Conservation (phyloP, 805 yeast species). For the Saccharomyces mikatae region DNA sequence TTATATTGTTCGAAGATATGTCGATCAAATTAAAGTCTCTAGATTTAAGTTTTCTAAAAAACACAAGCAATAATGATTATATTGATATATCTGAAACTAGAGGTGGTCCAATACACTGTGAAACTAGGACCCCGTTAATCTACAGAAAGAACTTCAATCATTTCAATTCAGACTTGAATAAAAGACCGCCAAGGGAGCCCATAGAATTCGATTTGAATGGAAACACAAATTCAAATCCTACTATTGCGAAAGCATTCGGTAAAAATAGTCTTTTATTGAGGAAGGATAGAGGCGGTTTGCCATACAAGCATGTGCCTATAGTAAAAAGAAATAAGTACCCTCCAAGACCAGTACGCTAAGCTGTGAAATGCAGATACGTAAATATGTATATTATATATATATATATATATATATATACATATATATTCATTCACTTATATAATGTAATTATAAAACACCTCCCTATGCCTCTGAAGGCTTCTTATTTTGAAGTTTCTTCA, state of each 20-base stretch:
- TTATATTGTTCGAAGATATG: constrained; percentile 13
- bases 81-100: constrained; percentile 25
- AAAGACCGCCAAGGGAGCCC: constrained; percentile 24
- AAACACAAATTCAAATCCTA: constrained; percentile 11
- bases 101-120: constrained; percentile 25
- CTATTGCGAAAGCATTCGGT: constrained; percentile 30
- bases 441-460: background rate
- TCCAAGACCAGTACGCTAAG: constrained; percentile 11
- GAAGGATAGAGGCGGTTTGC: constrained; percentile 31
- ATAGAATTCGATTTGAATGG: constrained; percentile 11
- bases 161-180: constrained; percentile 22
- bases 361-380: background rate
- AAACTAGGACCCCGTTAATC: constrained; percentile 16
- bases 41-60: constrained; percentile 5
- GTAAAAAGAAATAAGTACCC: constrained; percentile 25
- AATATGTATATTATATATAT: background rate
- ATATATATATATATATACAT: background rate
- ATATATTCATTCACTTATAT: background rate
- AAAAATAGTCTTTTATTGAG: constrained; percentile 24
- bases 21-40: constrained; percentile 16
- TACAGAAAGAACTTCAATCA: constrained; percentile 22
- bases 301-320: constrained; percentile 30
- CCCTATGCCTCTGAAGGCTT: background rate
- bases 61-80: constrained; percentile 6
- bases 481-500: constrained; percentile 1